Evolutionary conservation across 2,329 filamentous ascomycete genomes (phyloP), one percentile per base, ranked within the genome.

Genomic region (Canariomyces notabilis): DNA sequence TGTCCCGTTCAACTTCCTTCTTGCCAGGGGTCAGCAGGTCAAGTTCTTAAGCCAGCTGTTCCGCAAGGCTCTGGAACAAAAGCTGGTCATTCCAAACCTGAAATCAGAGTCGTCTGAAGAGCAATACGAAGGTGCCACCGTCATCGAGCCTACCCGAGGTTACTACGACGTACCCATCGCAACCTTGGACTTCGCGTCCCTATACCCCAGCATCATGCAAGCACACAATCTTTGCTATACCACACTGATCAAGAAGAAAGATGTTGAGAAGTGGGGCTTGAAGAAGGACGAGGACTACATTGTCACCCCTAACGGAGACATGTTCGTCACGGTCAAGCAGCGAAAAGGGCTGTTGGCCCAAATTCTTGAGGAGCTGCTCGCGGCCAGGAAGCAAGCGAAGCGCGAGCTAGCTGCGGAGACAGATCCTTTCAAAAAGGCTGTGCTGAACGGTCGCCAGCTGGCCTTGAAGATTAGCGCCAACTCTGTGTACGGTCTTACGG

Each of bases 171-270:
- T 95, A 20, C 93, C 93, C 1, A 86, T 98, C 53, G 93, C 93
- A 1, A 98, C 93, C 0, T 83, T 98, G 35, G 93, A 98, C 88
- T 98, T 98, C 58, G 93, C 93, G 5, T 97, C 93, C 23, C 83
- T 98, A 53, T 98, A 98, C 59, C 93, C 93, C 18, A 96, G 90
- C 72, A 98, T 98, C 62, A 98, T 98, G 66, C 91, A 97, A 69
- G 93, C 93, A 1, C 93, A 98, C 69, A 98, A 98, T 57, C 79
- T 98, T 18, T 98, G 93, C 67, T 98, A 98, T 64, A 98, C 93
- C 0, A 98, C 93, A 0, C 73, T 97, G 23, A 70, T 97, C 34
- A 90, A 87, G 63, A 89, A 88, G 65, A 79, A 72, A 21, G 82
- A 79, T 1, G 77, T 95, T 4, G 87, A 94, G 49, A 86, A 83